These are phyloP conservation scores for Protomyces gravidus DNA, from an alignment of 1,139 yeast genomes.

Conservation along the genomic window DNA sequence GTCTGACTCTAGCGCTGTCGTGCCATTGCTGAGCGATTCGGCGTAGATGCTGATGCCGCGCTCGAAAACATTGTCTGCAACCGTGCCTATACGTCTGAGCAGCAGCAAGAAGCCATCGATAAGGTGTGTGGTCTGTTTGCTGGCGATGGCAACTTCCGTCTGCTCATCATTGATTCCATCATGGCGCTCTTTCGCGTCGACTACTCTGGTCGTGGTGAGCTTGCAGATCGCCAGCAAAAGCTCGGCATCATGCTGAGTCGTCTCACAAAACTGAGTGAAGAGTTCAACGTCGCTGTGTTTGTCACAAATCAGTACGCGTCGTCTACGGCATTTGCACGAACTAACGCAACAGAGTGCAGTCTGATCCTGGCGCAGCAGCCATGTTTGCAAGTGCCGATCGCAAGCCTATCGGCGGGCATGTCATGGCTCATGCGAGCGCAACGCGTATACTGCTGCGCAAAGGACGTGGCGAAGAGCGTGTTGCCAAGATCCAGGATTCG, in stretches of 20 bases:
- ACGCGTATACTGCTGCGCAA: slow-evolving; percentile 55
- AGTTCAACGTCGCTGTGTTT: slow-evolving; percentile 56
- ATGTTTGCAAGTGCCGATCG: slow-evolving; percentile 61
- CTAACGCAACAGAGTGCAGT: slow-evolving; percentile 45
- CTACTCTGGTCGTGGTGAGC: slow-evolving; percentile 53
- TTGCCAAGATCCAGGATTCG: slow-evolving; percentile 58
- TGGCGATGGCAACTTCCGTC: slow-evolving; percentile 22
- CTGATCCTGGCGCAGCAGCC: slow-evolving; percentile 66
- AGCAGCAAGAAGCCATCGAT: slow-evolving; percentile 26
- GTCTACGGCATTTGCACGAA: not conserved
- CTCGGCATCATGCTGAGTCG: slow-evolving; percentile 55
- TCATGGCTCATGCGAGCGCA: slow-evolving; percentile 49
- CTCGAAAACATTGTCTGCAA: slow-evolving; percentile 54
- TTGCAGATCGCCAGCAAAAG: slow-evolving; percentile 58
- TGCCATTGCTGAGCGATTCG: slow-evolving; percentile 54
- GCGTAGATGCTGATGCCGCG: slow-evolving; percentile 49
- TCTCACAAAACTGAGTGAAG: slow-evolving; percentile 54
- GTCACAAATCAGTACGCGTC: slow-evolving; percentile 49
- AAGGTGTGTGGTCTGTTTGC: slow-evolving; percentile 29
- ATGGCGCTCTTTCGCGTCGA: slow-evolving; percentile 63
- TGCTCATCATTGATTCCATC: slow-evolving; percentile 51
- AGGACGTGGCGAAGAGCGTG: slow-evolving; percentile 63
- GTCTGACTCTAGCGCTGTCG: slow-evolving; percentile 42
- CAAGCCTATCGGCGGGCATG: slow-evolving; percentile 64
- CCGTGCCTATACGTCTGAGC: slow-evolving; percentile 15